These are phyloP conservation scores for Mycena indigotica DNA, from an alignment of 768 basidiomycete species.

Conservation along the genomic window DNA sequence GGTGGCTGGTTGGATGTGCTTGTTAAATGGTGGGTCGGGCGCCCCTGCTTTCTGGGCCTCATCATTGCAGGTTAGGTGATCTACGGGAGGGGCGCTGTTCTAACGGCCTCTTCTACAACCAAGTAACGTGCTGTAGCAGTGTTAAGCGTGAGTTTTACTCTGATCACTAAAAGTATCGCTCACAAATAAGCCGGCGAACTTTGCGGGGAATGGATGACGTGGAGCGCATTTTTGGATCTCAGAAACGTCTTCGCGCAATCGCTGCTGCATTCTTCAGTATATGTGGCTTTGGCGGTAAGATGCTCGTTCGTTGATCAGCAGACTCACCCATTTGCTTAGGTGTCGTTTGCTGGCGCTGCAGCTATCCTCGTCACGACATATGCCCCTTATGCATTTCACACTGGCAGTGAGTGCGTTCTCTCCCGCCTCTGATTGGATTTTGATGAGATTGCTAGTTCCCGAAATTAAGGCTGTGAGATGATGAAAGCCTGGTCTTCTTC, in stretches of 20 bases:
- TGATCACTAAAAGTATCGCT: not conserved
- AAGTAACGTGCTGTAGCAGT: constrained; percentile 70
- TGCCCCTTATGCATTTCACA: constrained; percentile 78
- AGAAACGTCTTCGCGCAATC: constrained; percentile 60
- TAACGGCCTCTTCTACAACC: constrained; percentile 72
- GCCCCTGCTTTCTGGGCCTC: not conserved
- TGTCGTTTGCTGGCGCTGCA: constrained; percentile 63
- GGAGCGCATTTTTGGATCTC: constrained; percentile 62
- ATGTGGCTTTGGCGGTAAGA: constrained; percentile 64
- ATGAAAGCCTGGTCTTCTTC: not conserved
- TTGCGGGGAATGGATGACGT: constrained; percentile 67
- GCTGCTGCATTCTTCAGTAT: constrained; percentile 64
- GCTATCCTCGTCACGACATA: constrained; percentile 65
- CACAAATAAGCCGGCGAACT: constrained; percentile 57
- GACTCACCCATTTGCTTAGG: constrained; percentile 36
- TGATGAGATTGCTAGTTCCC: constrained; percentile 49
- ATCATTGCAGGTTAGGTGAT: constrained; percentile 59
- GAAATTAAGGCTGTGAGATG: constrained; percentile 75
- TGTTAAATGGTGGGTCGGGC: constrained; percentile 61
- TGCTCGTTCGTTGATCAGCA: not conserved
- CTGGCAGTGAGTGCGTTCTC: constrained; percentile 62
- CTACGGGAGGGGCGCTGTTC: constrained; percentile 68
- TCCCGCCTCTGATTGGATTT: constrained; percentile 1
- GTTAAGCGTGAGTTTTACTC: constrained; percentile 52
- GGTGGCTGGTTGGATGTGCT: constrained; percentile 76